Conservation (phyloP, 495 filamentous ascomycete genomes). For the Trichoderma erinaceum region DNA sequence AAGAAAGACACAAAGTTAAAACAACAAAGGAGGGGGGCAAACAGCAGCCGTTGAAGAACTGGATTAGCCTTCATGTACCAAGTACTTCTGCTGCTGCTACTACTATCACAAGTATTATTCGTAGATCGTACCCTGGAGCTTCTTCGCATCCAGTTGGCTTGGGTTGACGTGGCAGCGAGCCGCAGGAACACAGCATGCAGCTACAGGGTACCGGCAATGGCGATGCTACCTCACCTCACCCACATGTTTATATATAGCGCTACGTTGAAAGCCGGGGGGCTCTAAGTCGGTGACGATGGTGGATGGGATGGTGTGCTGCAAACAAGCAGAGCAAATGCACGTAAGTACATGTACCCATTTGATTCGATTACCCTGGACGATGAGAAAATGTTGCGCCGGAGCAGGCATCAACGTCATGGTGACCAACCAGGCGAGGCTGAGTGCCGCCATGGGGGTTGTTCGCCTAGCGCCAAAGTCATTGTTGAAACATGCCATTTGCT, state of each 20-base stretch:
- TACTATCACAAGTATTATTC: too few species aligned
- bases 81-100: too few species aligned
- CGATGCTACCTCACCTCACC: background rate
- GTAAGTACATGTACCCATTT: background rate
- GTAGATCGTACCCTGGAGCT: background rate
- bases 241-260: background rate
- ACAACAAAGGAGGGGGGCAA: too few species aligned
- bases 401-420: conserved; percentile 7
- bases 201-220: background rate
- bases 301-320: background rate
- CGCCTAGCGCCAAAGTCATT: background rate
- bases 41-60: too few species aligned
- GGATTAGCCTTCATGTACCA: too few species aligned
- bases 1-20: too few species aligned
- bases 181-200: conserved; percentile 8
- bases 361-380: background rate
- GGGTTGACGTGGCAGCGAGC: background rate
- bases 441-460: background rate
- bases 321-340: background rate
- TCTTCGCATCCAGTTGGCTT: background rate
- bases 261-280: background rate
- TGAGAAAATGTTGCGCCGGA: background rate
- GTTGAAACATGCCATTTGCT: too few species aligned
- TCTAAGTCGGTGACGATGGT: background rate
- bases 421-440: conserved; percentile 3